These are phyloP conservation scores for Alternaria panax DNA, from an alignment of 2,329 filamentous ascomycete species.

Conservation along the genomic window DNA sequence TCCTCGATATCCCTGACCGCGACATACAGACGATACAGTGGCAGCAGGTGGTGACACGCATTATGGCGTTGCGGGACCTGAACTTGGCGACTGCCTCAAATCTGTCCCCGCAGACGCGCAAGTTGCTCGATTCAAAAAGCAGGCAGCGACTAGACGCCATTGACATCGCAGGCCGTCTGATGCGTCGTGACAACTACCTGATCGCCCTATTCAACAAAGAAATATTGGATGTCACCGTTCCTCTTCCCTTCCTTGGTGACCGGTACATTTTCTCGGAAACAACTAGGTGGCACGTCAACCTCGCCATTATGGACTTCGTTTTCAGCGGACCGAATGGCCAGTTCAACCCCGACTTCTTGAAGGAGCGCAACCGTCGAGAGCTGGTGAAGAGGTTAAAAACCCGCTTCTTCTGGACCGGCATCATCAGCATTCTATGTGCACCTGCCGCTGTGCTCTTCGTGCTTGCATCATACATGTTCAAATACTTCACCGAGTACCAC, in stretches of 20 bases:
- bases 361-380: conserved; percentile 78
- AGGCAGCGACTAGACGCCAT: conserved; percentile 95
- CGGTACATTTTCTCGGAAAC: conserved; percentile 87
- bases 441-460: conserved; percentile 89
- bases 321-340: conserved; percentile 85
- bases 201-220: conserved; percentile 99
- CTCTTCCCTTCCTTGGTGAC: conserved; percentile 80
- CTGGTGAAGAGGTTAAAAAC: conserved; percentile 79
- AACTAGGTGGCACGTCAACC: conserved; percentile 89
- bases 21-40: conserved; percentile 96
- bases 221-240: conserved; percentile 83
- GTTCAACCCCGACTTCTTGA: conserved; percentile 84
- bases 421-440: conserved; percentile 85
- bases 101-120: conserved; percentile 65
- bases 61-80: conserved; percentile 83
- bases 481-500: conserved; percentile 96
- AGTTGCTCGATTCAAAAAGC: conserved; percentile 79
- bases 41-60: conserved; percentile 85
- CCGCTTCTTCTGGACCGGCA: conserved; percentile 81
- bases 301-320: conserved; percentile 90
- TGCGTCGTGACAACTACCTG: conserved; percentile 96
- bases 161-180: conserved; percentile 94
- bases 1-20: conserved; percentile 81
- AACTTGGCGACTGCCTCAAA: conserved; percentile 82
- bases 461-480: conserved; percentile 88